phyloP scores from a whole-genome alignment of 2,329 filamentous ascomycete species.

The Colletotrichum ledebouriae region DNA sequence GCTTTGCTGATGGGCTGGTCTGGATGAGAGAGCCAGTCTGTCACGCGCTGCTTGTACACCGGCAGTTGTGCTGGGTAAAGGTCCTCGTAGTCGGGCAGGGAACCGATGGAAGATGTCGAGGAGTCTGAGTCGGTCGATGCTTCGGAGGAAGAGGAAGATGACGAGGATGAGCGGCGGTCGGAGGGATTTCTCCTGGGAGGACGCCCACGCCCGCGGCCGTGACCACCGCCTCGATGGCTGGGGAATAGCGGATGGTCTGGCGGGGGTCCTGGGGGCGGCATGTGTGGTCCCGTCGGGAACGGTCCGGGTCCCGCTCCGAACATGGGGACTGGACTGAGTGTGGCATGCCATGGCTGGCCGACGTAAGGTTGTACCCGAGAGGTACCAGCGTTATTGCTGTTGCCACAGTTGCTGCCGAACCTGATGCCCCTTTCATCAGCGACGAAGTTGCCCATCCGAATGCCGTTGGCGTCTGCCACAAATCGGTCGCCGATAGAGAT shows the following conservation, averaged over 20 bases:
- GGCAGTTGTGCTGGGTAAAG: slow-evolving; percentile 64
- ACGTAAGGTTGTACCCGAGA: slow-evolving; percentile 30
- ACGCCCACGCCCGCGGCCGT: slow-evolving; percentile 38
- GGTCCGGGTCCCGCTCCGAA: slow-evolving; percentile 16
- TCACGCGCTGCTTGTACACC: slow-evolving; percentile 58
- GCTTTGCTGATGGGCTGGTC: slow-evolving; percentile 63
- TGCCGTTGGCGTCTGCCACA: slow-evolving; percentile 59
- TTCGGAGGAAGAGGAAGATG: slow-evolving; percentile 54
- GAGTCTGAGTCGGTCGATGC: slow-evolving; percentile 52
- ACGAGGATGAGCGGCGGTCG: slow-evolving; percentile 49
- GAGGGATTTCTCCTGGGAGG: slow-evolving; percentile 34
- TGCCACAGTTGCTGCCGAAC: slow-evolving; percentile 43
- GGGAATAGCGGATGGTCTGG: slow-evolving; percentile 35
- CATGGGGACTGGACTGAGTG: slow-evolving; percentile 13
- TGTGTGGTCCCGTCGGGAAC: slow-evolving; percentile 4
- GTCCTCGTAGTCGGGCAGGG: slow-evolving; percentile 67
- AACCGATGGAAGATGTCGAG: slow-evolving; percentile 60
- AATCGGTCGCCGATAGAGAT: slow-evolving; percentile 59
- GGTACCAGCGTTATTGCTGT: slow-evolving; percentile 27
- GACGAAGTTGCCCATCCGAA: slow-evolving; percentile 61
- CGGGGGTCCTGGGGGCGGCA: slow-evolving; percentile 23
- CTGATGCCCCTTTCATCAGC: slow-evolving; percentile 57
- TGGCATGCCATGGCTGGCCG: slow-evolving; percentile 26
- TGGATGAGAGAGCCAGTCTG: slow-evolving; percentile 64
- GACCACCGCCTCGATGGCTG: slow-evolving; percentile 28